phyloP scores from a whole-genome alignment of 768 basidiomycete genomes.

The Albatrellus ellisii region DNA sequence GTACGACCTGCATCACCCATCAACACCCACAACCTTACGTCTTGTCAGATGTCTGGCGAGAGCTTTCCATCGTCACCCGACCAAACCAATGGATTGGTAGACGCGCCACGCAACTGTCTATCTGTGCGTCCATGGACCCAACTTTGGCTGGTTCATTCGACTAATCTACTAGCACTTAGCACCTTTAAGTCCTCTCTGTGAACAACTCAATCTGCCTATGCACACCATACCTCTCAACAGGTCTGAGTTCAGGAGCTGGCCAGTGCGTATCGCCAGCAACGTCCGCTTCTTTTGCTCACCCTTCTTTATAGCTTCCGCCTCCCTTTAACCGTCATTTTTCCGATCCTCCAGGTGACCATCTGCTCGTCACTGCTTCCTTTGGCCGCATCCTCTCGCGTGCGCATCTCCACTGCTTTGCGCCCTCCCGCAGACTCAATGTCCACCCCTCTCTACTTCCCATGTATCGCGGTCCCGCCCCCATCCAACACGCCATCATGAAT shows the following conservation, averaged over 20 bases:
- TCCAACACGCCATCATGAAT: constrained; percentile 70
- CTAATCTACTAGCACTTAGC: constrained; percentile 29
- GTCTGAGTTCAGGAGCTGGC: constrained; percentile 50
- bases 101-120: constrained; percentile 38
- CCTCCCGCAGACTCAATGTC: constrained; percentile 58
- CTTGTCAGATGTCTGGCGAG: constrained; percentile 61
- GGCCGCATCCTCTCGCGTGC: constrained; percentile 66
- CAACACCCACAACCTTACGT: neutral
- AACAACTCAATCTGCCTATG: constrained; percentile 39
- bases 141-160: neutral
- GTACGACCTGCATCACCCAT: constrained; percentile 11
- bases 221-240: constrained; percentile 48
- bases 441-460: constrained; percentile 81
- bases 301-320: constrained; percentile 27
- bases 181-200: constrained; percentile 49
- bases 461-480: constrained; percentile 86
- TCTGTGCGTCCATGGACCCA: constrained; percentile 30
- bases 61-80: constrained; percentile 56
- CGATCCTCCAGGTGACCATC: constrained; percentile 25
- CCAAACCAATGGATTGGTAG: constrained; percentile 54
- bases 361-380: constrained; percentile 84
- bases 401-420: constrained; percentile 49
- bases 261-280: constrained; percentile 26
- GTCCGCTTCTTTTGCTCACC: neutral
- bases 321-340: constrained; percentile 18